phyloP scores from a whole-genome alignment of 371 early-diverging fungal genomes.

The Rhizopus arrhizus region DNA sequence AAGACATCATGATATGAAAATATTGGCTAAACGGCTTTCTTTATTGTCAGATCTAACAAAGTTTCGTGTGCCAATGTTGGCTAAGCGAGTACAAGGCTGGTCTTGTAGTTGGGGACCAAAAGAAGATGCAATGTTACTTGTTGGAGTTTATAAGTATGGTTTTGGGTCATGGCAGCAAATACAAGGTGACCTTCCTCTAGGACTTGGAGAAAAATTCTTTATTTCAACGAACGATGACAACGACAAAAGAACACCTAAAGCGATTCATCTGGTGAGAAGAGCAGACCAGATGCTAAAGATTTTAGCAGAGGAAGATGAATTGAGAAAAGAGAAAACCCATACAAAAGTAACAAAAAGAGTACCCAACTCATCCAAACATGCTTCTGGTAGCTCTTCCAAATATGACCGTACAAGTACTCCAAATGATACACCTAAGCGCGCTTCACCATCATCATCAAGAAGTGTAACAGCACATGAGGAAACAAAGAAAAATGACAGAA shows the following conservation, averaged over 20 bases:
- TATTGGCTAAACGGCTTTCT: conserved; percentile 40
- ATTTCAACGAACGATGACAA: conserved; percentile 53
- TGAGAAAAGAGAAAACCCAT: not conserved
- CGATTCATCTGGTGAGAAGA: conserved; percentile 84
- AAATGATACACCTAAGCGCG: conserved; percentile 6
- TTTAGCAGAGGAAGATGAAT: conserved; percentile 58
- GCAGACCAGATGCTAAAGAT: conserved; percentile 89
- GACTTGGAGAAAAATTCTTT: conserved; percentile 83
- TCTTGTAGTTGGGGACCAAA: conserved; percentile 83
- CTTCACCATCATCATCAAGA: conserved; percentile 16
- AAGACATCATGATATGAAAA: conserved; percentile 61
- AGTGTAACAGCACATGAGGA: not conserved
- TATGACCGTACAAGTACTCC: conserved; percentile 1
- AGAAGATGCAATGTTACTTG: conserved; percentile 95
- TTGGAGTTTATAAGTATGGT: conserved; percentile 92
- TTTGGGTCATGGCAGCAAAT: conserved; percentile 93
- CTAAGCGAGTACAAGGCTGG: conserved; percentile 90
- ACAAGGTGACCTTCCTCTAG: conserved; percentile 75
- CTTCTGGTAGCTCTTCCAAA: not conserved
- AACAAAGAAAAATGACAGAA: conserved; percentile 3
- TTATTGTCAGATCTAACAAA: conserved; percentile 32
- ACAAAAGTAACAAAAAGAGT: conserved; percentile 1
- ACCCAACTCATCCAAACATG: not conserved
- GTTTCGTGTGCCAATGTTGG: conserved; percentile 67
- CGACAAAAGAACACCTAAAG: conserved; percentile 71